Conservation (phyloP, 2,329 filamentous ascomycete genomes). For the Neonectria magnoliae region DNA sequence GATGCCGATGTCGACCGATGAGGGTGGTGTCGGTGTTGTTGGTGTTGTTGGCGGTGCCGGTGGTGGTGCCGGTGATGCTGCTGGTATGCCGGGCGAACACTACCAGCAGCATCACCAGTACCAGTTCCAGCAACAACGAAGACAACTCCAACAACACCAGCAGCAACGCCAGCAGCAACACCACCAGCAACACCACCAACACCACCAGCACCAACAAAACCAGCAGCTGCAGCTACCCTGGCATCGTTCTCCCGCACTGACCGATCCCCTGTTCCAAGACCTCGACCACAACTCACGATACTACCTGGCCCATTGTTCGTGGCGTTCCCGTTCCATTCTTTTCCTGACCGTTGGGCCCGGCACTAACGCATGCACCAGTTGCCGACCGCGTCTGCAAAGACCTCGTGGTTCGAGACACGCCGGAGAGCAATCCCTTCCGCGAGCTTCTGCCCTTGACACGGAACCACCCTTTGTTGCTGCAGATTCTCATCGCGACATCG, state of each 20-base stretch:
- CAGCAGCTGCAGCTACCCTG: slow-evolving; percentile 34
- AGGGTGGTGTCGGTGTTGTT: neutral
- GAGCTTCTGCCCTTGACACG: slow-evolving; percentile 59
- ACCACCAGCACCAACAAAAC: neutral
- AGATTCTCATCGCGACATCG: slow-evolving; percentile 61
- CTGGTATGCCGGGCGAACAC: neutral
- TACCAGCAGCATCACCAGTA: slow-evolving; percentile 19
- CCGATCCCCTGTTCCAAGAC: slow-evolving; percentile 66
- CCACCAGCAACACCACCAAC: neutral
- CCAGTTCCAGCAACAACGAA: neutral
- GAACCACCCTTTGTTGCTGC: slow-evolving; percentile 56
- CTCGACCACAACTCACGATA: slow-evolving; percentile 56
- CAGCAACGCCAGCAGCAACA: slow-evolving; percentile 4
- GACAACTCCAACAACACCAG: neutral
- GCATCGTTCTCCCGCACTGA: slow-evolving; percentile 47
- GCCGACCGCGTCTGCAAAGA: slow-evolving; percentile 63
- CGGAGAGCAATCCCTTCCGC: slow-evolving; percentile 58
- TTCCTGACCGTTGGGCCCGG: slow-evolving; percentile 20
- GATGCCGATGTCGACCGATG: slow-evolving; percentile 19
- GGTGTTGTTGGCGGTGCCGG: too few relatives aligned
- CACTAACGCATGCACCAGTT: slow-evolving; percentile 49
- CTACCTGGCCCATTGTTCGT: slow-evolving; percentile 62
- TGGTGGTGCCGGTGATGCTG: too few relatives aligned
- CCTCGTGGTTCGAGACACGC: slow-evolving; percentile 60
- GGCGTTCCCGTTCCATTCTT: slow-evolving; percentile 7